phyloP scores from a whole-genome alignment of 2,329 filamentous ascomycete genomes.

The Diplodia scrobiculata region DNA sequence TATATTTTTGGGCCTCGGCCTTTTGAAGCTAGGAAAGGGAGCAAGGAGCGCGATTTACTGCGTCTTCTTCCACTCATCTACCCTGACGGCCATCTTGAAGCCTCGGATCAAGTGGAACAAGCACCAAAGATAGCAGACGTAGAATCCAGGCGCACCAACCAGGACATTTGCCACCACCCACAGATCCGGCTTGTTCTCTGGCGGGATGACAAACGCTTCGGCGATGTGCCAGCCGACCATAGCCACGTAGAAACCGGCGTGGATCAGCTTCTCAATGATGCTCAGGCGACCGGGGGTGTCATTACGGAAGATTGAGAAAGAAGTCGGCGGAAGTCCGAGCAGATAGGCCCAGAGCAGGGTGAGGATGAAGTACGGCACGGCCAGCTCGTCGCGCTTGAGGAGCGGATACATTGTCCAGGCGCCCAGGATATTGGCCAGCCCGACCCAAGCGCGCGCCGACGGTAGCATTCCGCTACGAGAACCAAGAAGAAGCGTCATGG shows the following conservation, averaged over 20 bases:
- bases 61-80: constrained; percentile 47
- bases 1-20: constrained; percentile 5
- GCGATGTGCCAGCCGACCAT: constrained; percentile 82
- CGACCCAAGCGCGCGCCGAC: constrained; percentile 82
- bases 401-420: constrained; percentile 94
- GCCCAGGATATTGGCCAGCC: constrained; percentile 89
- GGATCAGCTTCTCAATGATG: constrained; percentile 68
- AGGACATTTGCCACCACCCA: constrained; percentile 93
- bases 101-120: constrained; percentile 62
- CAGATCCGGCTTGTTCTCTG: constrained; percentile 79
- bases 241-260: constrained; percentile 71
- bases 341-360: constrained; percentile 89
- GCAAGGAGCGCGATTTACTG: constrained; percentile 35
- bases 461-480: constrained; percentile 75
- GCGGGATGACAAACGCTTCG: constrained; percentile 69
- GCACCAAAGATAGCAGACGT: constrained; percentile 89
- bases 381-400: constrained; percentile 78
- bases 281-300: constrained; percentile 48
- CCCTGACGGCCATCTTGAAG: constrained; percentile 31
- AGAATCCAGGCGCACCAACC: constrained; percentile 81
- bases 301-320: constrained; percentile 66
- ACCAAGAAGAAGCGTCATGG: constrained; percentile 86
- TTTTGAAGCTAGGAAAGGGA: not conserved
- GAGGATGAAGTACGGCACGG: constrained; percentile 80
- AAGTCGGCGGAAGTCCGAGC: constrained; percentile 79